Conservation (phyloP, 306 rosid genomes). For the Psophocarpus tetragonolobus region DNA sequence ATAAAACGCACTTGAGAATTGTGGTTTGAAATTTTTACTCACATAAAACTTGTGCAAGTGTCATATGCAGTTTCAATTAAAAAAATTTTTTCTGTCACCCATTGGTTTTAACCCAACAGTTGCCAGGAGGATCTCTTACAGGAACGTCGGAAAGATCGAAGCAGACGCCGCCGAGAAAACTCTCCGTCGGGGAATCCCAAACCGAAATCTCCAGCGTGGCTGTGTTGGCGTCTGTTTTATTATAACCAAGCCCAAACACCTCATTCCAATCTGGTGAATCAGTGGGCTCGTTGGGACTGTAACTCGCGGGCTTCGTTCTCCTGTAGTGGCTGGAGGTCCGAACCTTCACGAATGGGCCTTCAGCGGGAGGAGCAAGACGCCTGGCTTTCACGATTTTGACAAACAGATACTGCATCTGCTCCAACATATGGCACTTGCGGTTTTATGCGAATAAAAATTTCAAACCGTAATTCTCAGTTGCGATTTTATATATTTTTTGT, state of each 20-base stretch:
- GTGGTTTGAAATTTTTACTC: too few species aligned
- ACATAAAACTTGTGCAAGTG: too few species aligned
- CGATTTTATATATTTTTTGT: too few species aligned
- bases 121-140: constrained; percentile 49
- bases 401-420: constrained; percentile 86
- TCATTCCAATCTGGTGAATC: constrained; percentile 89
- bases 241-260: constrained; percentile 60
- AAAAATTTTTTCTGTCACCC: too few species aligned
- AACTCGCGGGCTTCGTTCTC: constrained; percentile 56
- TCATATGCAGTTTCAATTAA: too few species aligned
- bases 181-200: constrained; percentile 65
- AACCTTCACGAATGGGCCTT: constrained; percentile 63
- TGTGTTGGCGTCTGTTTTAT: constrained; percentile 50
- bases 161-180: constrained; percentile 80
- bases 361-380: constrained; percentile 51
- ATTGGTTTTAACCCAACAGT: too few species aligned
- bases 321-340: constrained; percentile 44
- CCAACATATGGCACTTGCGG: too few species aligned
- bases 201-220: constrained; percentile 72
- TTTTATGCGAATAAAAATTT: too few species aligned
- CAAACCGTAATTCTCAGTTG: too few species aligned
- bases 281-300: constrained; percentile 60
- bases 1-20: too few species aligned
- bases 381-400: constrained; percentile 79
- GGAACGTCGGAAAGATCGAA: constrained; percentile 57